A percentile compares a stretch with the other conserved stretches of the same genome.
phyloP scores from a whole-genome alignment of 169 alveolate species.

The Theileria equi region DNA sequence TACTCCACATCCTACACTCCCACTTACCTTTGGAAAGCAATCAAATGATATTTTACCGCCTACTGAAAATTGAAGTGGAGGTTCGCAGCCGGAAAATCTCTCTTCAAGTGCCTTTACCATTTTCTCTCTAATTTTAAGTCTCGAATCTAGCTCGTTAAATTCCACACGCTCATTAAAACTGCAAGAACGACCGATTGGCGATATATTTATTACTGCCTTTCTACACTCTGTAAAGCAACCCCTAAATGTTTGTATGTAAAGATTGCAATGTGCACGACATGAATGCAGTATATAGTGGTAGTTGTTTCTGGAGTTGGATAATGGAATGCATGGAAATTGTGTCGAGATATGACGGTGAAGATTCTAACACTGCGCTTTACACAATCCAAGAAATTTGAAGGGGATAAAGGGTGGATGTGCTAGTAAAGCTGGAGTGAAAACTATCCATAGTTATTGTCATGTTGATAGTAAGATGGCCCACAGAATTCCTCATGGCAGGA shows the following conservation, averaged over 20 bases:
- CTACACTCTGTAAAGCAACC: conserved; percentile 94
- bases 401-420: no score
- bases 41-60: conserved; percentile 98
- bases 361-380: no score
- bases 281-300: not conserved
- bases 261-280: no score
- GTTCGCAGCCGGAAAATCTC: conserved; percentile 30
- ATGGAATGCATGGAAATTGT: no score
- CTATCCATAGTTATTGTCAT: no score
- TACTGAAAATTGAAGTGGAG: conserved; percentile 82
- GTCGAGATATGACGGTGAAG: no score
- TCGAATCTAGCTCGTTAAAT: conserved; percentile 80
- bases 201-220: conserved; percentile 91
- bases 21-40: conserved; percentile 88
- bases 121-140: conserved; percentile 50
- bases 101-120: conserved; percentile 10
- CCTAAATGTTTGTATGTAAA: conserved; percentile 41
- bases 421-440: no score
- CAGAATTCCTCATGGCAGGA: no score
- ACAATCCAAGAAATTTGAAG: no score
- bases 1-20: not conserved
- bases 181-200: conserved; percentile 97
- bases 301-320: no score
- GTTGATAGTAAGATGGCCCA: no score
- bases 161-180: conserved; percentile 88